These are phyloP conservation scores for Allium sativum DNA, from an alignment of 106 monocot species.

Conservation along the genomic window DNA sequence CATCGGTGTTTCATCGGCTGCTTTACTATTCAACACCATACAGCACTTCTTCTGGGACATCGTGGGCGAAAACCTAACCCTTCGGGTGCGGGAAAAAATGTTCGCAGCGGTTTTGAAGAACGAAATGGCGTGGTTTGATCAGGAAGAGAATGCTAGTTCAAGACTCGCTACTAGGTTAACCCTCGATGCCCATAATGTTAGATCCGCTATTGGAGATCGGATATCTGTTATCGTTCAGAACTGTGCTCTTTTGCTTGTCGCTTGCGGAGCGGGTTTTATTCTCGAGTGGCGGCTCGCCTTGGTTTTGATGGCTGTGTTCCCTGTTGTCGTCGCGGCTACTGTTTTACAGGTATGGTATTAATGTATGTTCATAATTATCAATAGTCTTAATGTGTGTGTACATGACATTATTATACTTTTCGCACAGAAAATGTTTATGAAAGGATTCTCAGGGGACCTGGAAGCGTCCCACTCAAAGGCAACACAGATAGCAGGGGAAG, in stretches of 20 bases:
- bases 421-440: slow-evolving; percentile 96
- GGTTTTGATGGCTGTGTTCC: slow-evolving; percentile 81
- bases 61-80: slow-evolving; percentile 87
- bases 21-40: slow-evolving; percentile 79
- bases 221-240: slow-evolving; percentile 98
- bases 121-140: slow-evolving; percentile 90
- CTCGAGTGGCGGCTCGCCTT: slow-evolving; percentile 91
- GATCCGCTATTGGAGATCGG: slow-evolving; percentile 89
- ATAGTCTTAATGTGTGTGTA: too few relatives aligned
- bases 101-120: slow-evolving; percentile 55
- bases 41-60: slow-evolving; percentile 93
- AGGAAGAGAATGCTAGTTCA: slow-evolving; percentile 75
- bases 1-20: slow-evolving; percentile 82
- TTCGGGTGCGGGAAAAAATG: slow-evolving; percentile 87
- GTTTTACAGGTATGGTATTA: slow-evolving; percentile 54
- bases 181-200: slow-evolving; percentile 78
- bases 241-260: slow-evolving; percentile 79
- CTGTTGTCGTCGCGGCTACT: slow-evolving; percentile 80
- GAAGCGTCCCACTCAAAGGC: slow-evolving; percentile 72
- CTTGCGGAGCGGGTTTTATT: slow-evolving; percentile 88
- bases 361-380: too few relatives aligned
- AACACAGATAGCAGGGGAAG: slow-evolving; percentile 94
- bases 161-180: slow-evolving; percentile 60
- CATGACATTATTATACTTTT: too few relatives aligned
- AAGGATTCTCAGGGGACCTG: slow-evolving; percentile 87